Evolutionary conservation across 2,329 filamentous ascomycete species (phyloP).

Genomic region (Fusarium bulbicola): DNA sequence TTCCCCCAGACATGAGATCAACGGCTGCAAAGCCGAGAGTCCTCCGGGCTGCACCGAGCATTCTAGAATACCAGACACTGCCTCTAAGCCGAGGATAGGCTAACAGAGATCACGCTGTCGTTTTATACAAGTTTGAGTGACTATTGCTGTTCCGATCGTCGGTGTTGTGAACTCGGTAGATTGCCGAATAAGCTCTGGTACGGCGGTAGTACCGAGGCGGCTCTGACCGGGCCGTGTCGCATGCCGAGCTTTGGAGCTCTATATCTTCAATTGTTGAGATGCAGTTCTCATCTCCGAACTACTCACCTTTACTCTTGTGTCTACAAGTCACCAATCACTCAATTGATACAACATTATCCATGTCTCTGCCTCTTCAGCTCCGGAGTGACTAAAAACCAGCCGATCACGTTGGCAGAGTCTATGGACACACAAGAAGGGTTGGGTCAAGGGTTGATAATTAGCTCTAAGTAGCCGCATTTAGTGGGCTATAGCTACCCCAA

Average conservation of each 20-base stretch:
- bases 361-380: not conserved
- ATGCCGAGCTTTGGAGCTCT: not conserved
- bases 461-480: conserved; percentile 12
- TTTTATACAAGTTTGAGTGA: not conserved
- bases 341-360: not conserved
- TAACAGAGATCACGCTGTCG: not conserved
- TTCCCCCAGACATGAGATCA: not conserved
- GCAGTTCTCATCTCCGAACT: not conserved
- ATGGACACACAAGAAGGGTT: not conserved
- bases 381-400: not conserved
- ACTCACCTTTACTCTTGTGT: not conserved
- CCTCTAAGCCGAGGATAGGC: not conserved
- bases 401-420: not conserved
- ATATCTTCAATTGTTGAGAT: not conserved
- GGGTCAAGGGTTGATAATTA: not conserved
- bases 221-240: not conserved
- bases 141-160: conserved; percentile 9
- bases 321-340: not conserved
- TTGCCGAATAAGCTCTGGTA: conserved; percentile 1
- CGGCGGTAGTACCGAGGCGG: conserved; percentile 7
- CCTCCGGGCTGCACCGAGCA: not conserved
- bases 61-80: not conserved
- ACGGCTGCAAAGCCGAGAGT: not conserved
- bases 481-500: conserved; percentile 23
- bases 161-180: not conserved